Base-by-base conservation (phyloP, 768 basidiomycete species). In the Dentipellis fragilis region DNA sequence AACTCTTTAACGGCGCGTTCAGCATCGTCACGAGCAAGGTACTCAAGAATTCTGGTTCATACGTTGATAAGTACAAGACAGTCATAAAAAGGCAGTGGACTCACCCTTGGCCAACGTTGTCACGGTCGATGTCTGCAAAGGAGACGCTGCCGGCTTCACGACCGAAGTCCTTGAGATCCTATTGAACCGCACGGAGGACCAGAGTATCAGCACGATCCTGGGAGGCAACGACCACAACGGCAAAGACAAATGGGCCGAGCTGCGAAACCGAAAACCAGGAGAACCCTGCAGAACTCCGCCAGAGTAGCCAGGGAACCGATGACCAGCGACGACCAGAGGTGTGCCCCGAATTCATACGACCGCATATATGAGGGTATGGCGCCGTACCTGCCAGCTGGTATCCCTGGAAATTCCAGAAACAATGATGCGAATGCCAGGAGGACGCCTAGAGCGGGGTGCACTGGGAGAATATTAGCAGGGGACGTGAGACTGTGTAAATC, bases 131-230 rank as follows among this genome's bases (percentile, higher is more conserved):
- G 66, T 98, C 95, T 42, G 95, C 93, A 64, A 89, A 97, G 17
- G 89, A 90, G 56, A 97, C 92, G 66, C 84, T 89, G 45, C 92
- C 93, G 51, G 89, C 90, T 65, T 92, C 86, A 58, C 95, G 90
- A 63, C 93, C 95, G 59, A 94, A 97, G 67, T 98, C 95, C 72
- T 98, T 98, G 68, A 98, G 75, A 68, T 98, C 95, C 95, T 98
- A 78, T 65, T 36, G 47, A 51, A 40, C 12, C 54, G 51, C 21
- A 36, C 37, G 4, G 55, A 52, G 34, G 35, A 9, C 16, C 35
- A 23, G 17, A 9, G 2, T 19, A 34, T 60, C 34, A 59, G 59
- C 37, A 54, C 45, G 52, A 29, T 16, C 37, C 38, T 50, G 29
- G 6, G 51, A 22, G 46, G 29, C 11, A 50, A 14, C 4, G 23